Conservation (phyloP, 352 stramenopile genomes). For the Globisporangium polare region DNA sequence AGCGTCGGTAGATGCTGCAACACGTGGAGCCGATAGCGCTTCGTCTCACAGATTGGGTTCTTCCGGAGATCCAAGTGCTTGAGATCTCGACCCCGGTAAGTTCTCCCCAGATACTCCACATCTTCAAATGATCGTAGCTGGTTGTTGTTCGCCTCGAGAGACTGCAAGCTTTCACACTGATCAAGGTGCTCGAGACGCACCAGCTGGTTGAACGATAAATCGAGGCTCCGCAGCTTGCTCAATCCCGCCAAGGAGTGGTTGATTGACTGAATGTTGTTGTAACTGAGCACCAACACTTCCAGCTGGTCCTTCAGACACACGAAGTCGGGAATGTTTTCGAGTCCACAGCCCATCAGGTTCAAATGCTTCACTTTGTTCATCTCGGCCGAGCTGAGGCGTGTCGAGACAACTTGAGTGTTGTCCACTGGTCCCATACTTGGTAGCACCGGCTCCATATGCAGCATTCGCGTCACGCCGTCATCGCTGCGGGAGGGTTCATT, state of each 20-base stretch:
- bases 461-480: constrained; percentile 24
- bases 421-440: constrained; percentile 1
- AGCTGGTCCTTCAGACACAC: constrained; percentile 31
- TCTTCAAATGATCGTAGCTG: constrained; percentile 55
- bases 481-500: constrained; percentile 9
- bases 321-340: constrained; percentile 50
- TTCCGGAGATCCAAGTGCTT: constrained; percentile 58
- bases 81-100: constrained; percentile 22
- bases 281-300: constrained; percentile 62
- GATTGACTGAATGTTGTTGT: constrained; percentile 60
- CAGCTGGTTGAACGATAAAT: constrained; percentile 73
- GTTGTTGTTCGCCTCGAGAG: constrained; percentile 65
- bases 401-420: constrained; percentile 6
- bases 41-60: constrained; percentile 56
- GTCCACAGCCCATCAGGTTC: constrained; percentile 45
- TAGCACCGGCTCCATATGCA: constrained; percentile 44
- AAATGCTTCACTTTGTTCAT: constrained; percentile 34
- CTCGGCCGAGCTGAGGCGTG: not conserved
- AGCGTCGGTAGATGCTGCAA: constrained; percentile 46
- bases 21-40: constrained; percentile 67
- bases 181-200: constrained; percentile 39
- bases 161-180: constrained; percentile 25
- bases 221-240: constrained; percentile 36
- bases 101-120: constrained; percentile 31
- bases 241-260: constrained; percentile 29